Base-by-base conservation (phyloP, 2,329 filamentous ascomycete species). In the Alternaria infectoria region DNA sequence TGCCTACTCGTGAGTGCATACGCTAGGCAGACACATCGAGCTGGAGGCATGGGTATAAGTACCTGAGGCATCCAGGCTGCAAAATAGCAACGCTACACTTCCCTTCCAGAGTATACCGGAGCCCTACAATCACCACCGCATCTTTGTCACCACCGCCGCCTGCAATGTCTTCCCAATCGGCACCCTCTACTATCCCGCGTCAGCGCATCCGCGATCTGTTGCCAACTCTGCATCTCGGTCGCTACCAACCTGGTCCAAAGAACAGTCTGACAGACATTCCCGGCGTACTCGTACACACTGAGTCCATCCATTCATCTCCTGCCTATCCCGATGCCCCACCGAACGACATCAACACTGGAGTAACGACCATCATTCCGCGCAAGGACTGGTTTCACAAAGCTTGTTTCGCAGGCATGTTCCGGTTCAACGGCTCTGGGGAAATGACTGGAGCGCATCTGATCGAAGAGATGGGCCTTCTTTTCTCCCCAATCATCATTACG, bases 341-440 rank as follows among this genome's bases (percentile, higher is more conserved):
- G 7, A 69, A 67, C 17, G 69, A 71, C n/a, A 77, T 80, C 65
- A 81, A 80, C 62, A 84, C 81, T 5, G 82, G 82, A 15, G 71
- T 83, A 0, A 84, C 82, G 0, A 79, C 80, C 23, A 83, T 84
- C 58, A 73, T 83, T 1, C 81, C 82, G 0, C 79, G 81, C 10
- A 75, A 74, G 43, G 77, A 82, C 61, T 81, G 79, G 71, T 82
- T 81, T 66, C 68, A 79, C 59, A 74, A 77, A 32, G 81, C 78
- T 4, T 81, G 79, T 61, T 82, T 81, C 59, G 80, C 81, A 2
- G 81, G 80, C 10, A 75, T 80, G 51, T 89, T 89, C 77, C 83
- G 84, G 64, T 89, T 90, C 80, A 90, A 90, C 68, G 88, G 88
- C 58, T 85, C 84, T 49, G 88, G 89, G 45, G 87, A 90, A 75